Conservation (phyloP, 345 rosid species). For the Hypericum androsaemum region DNA sequence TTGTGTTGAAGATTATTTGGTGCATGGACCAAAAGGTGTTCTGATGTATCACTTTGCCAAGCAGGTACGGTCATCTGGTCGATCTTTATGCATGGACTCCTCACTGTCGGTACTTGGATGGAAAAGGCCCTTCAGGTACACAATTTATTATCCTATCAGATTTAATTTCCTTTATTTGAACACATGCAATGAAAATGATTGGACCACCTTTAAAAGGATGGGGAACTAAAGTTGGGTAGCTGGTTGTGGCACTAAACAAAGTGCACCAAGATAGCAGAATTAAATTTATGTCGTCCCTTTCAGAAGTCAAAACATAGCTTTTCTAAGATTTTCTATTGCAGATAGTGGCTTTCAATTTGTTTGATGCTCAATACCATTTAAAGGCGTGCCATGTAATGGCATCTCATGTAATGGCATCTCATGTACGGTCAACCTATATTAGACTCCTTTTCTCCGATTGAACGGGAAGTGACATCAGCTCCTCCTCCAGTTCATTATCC, state of each 20-base stretch:
- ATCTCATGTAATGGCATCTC: no score
- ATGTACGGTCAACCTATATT: no score
- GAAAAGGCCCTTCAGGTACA: slow-evolving; percentile 83
- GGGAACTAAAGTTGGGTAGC: slow-evolving; percentile 19
- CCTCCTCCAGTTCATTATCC: no score
- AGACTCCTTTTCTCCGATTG: no score
- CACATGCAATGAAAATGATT: slow-evolving; percentile 12
- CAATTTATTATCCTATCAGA: slow-evolving; percentile 6
- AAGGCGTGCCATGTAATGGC: neutral
- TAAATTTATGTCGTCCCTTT: slow-evolving; percentile 6
- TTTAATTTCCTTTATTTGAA: slow-evolving; percentile 1
- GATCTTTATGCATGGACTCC: slow-evolving; percentile 92
- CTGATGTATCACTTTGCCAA: slow-evolving; percentile 4
- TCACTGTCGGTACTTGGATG: slow-evolving; percentile 86
- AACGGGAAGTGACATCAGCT: no score
- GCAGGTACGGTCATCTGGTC: slow-evolving; percentile 83
- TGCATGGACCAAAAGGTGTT: neutral
- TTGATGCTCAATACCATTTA: slow-evolving; percentile 7
- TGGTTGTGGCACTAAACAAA: slow-evolving; percentile 15
- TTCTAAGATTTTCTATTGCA: slow-evolving; percentile 11
- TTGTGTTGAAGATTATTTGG: neutral
- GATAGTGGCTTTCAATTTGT: slow-evolving; percentile 7
- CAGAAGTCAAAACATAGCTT: slow-evolving; percentile 17
- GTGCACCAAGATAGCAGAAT: slow-evolving; percentile 12
- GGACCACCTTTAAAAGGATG: slow-evolving; percentile 10